phyloP scores from a whole-genome alignment of 2,329 filamentous ascomycete genomes.

The Camillea tinctor region DNA sequence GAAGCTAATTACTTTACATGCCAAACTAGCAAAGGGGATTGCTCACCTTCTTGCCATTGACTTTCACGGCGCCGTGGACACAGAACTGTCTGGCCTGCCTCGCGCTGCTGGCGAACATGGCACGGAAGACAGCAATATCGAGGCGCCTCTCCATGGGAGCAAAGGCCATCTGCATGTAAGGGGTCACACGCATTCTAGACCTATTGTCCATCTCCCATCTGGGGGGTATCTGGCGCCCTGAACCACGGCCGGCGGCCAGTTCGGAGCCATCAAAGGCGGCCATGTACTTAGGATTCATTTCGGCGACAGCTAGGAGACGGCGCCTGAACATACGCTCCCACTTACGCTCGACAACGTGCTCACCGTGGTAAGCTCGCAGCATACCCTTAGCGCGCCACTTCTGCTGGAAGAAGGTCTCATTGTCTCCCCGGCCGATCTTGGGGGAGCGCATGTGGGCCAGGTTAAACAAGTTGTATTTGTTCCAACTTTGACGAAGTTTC shows the following conservation, averaged over 20 bases:
- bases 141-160: conserved; percentile 86
- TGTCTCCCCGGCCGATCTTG: conserved; percentile 35
- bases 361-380: conserved; percentile 87
- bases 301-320: conserved; percentile 75
- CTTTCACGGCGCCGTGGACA: conserved; percentile 87
- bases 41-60: conserved; percentile 92
- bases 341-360: conserved; percentile 87
- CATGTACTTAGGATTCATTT: conserved; percentile 80
- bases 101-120: conserved; percentile 89
- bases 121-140: conserved; percentile 91
- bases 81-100: conserved; percentile 93
- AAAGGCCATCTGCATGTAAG: conserved; percentile 96
- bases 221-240: conserved; percentile 53
- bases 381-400: conserved; percentile 92
- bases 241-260: conserved; percentile 79
- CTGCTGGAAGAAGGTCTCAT: conserved; percentile 88
- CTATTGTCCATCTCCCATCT: conserved; percentile 5
- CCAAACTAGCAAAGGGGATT: conserved; percentile 4
- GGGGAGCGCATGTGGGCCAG: conserved; percentile 56
- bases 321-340: conserved; percentile 93
- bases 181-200: conserved; percentile 54
- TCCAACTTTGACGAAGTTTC: conserved; percentile 96
- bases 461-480: conserved; percentile 96
- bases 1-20: not conserved
- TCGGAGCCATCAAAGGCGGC: conserved; percentile 79